Evolutionary conservation across 176 grass and related monocot species (phyloP).

Genomic region (Zoysia pacifica): DNA sequence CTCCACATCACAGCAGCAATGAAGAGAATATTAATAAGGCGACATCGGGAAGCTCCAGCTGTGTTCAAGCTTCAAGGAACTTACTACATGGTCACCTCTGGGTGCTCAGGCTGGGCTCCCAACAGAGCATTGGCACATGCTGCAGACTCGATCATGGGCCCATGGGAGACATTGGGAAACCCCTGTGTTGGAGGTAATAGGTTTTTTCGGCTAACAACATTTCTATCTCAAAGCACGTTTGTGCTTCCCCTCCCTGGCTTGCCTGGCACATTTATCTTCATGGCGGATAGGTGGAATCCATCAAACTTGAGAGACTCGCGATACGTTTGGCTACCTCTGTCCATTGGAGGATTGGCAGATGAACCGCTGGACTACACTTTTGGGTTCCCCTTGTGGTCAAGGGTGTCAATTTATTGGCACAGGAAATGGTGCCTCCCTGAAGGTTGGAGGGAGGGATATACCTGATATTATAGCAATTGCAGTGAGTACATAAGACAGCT

Average conservation of each 20-base stretch:
- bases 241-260: slow-evolving; percentile 74
- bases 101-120: slow-evolving; percentile 86
- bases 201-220: slow-evolving; percentile 67
- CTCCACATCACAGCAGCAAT: slow-evolving; percentile 56
- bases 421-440: slow-evolving; percentile 73
- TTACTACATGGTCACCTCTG: slow-evolving; percentile 96
- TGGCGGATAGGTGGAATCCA: slow-evolving; percentile 96
- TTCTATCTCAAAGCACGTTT: slow-evolving; percentile 89
- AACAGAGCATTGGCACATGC: slow-evolving; percentile 78
- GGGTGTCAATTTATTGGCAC: slow-evolving; percentile 91
- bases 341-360: slow-evolving; percentile 65
- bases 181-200: slow-evolving; percentile 86
- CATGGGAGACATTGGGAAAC: slow-evolving; percentile 87
- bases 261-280: slow-evolving; percentile 84
- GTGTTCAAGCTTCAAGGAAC: slow-evolving; percentile 73
- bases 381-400: slow-evolving; percentile 76
- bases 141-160: slow-evolving; percentile 71
- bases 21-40: slow-evolving; percentile 62
- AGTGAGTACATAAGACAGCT: not conserved
- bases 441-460: slow-evolving; percentile 44
- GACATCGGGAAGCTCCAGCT: slow-evolving; percentile 77
- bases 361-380: slow-evolving; percentile 82
- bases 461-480: not conserved
- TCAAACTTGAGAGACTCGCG: slow-evolving; percentile 76
- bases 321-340: slow-evolving; percentile 86